Percentiles rank a stretch among this genome's conserved stretches.
phyloP scores from a whole-genome alignment of 495 filamentous ascomycete species.

The Pseudomonodictys pantanalensis region DNA sequence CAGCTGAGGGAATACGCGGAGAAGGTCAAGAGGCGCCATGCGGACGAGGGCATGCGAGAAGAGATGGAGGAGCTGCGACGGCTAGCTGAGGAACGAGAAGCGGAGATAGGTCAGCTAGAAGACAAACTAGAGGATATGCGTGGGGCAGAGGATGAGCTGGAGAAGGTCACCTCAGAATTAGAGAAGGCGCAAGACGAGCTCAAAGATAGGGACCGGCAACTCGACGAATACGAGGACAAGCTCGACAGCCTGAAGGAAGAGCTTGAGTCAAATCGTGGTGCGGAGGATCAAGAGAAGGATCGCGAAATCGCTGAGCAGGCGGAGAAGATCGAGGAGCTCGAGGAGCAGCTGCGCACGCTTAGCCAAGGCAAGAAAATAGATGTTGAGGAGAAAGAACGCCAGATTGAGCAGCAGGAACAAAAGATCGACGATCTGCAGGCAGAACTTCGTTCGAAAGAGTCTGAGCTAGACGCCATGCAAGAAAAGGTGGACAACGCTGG shows the following conservation, averaged over 20 bases:
- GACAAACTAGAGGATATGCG: slow-evolving; percentile 31
- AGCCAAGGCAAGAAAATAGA: slow-evolving; percentile 54
- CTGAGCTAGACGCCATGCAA: slow-evolving; percentile 21
- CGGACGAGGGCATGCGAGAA: slow-evolving; percentile 58
- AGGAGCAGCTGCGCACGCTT: slow-evolving; percentile 17
- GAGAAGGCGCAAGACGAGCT: slow-evolving; percentile 21
- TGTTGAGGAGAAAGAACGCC: slow-evolving; percentile 62
- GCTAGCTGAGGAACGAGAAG: slow-evolving; percentile 45
- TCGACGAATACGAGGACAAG: slow-evolving; percentile 22
- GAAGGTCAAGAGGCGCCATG: slow-evolving; percentile 70
- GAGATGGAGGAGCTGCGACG: slow-evolving; percentile 58
- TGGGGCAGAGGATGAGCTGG: slow-evolving; percentile 12
- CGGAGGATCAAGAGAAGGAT: slow-evolving; percentile 37
- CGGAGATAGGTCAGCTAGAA: slow-evolving; percentile 36
- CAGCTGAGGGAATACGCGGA: slow-evolving; percentile 77
- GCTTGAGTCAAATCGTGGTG: slow-evolving; percentile 45
- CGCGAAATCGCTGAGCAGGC: slow-evolving; percentile 38
- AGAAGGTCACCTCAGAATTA: slow-evolving; percentile 10
- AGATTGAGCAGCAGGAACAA: slow-evolving; percentile 46
- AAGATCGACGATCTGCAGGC: slow-evolving; percentile 40
- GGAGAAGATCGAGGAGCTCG: slow-evolving; percentile 24
- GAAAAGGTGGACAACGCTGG: too few species aligned
- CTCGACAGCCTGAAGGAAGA: slow-evolving; percentile 50
- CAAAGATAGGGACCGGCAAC: slow-evolving; percentile 7
- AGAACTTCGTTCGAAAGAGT: slow-evolving; percentile 48